Evolutionary conservation across 305 asterid genomes (phyloP).

Genomic region (Rubia tinctorum): DNA sequence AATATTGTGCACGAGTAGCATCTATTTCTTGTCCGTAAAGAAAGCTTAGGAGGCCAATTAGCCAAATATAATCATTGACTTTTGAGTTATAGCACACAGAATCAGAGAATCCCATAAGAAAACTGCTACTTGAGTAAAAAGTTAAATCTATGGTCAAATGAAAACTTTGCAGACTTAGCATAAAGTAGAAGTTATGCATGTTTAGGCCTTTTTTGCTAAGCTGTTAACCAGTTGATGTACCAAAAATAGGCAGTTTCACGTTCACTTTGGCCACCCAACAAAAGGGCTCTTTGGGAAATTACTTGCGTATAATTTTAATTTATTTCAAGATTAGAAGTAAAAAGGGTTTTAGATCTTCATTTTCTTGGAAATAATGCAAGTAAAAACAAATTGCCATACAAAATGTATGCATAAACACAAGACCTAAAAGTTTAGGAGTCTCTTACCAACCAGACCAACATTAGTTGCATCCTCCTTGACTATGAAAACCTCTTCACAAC

Average conservation of each 20-base stretch:
- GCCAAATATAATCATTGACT: constrained; percentile 2
- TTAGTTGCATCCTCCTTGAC: constrained; percentile 92
- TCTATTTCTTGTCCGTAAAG: constrained; percentile 8
- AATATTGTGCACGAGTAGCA: not conserved
- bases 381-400: not conserved
- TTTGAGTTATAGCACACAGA: not conserved
- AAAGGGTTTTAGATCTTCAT: constrained; percentile 8
- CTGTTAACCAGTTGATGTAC: not conserved
- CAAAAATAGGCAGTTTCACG: not conserved
- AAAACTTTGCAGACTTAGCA: not conserved
- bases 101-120: not conserved
- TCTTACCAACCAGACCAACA: constrained; percentile 53
- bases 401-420: constrained; percentile 2
- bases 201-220: not conserved
- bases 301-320: not conserved
- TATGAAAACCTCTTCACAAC: constrained; percentile 21
- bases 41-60: not conserved
- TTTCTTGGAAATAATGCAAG: constrained; percentile 4
- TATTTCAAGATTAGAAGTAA: not conserved
- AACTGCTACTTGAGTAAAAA: not conserved
- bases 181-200: constrained; percentile 1
- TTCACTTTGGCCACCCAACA: constrained; percentile 10
- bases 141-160: not conserved
- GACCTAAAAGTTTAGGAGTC: constrained; percentile 28
- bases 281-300: constrained; percentile 18